Conservation (phyloP, 805 yeast species). For the Sugiyamaella chiloensis region DNA sequence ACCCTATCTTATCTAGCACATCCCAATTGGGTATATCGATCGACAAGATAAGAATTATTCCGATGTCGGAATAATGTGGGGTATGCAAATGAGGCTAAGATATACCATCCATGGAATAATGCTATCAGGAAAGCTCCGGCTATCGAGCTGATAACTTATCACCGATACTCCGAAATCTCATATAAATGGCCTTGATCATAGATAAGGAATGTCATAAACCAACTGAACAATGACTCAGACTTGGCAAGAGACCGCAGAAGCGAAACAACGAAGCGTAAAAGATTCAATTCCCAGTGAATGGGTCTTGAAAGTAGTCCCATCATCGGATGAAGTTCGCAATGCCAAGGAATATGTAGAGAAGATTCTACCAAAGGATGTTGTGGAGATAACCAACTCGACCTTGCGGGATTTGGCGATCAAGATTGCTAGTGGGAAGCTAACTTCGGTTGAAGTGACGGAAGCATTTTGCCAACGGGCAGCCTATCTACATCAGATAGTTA, state of each 20-base stretch:
- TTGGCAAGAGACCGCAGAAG: conserved; percentile 12
- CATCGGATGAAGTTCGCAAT: conserved; percentile 14
- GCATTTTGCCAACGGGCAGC: conserved; percentile 60
- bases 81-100: background rate
- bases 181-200: background rate
- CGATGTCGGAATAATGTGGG: conserved; percentile 1
- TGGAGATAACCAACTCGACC: conserved; percentile 11
- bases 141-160: too few species aligned
- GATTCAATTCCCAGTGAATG: conserved; percentile 15
- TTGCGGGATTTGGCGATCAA: conserved; percentile 4
- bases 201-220: background rate
- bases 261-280: conserved; percentile 8
- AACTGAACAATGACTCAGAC: conserved; percentile 7
- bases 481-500: conserved; percentile 52
- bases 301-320: conserved; percentile 10
- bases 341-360: conserved; percentile 13
- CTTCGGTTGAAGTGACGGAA: conserved; percentile 45
- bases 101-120: conserved; percentile 2
- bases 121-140: background rate
- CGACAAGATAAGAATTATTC: conserved; percentile 1
- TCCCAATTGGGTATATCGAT: background rate
- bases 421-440: conserved; percentile 33
- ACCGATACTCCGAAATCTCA: too few species aligned
- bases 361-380: conserved; percentile 10
- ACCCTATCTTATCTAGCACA: background rate